These are phyloP conservation scores for Annulohypoxylon maeteangense DNA, from an alignment of 495 filamentous ascomycete species.

Conservation along the genomic window DNA sequence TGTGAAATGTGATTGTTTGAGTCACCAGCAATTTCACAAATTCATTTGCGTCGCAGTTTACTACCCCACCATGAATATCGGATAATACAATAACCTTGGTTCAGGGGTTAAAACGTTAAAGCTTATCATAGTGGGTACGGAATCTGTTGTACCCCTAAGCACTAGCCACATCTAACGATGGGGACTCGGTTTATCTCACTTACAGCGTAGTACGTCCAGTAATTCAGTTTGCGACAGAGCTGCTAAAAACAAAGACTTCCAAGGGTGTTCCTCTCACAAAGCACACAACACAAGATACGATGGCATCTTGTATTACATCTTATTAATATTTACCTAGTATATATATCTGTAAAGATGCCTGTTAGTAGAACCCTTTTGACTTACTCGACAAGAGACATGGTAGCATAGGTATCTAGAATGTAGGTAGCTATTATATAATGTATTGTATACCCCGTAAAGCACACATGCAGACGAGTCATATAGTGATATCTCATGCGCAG, in stretches of 20 bases:
- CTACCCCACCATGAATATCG: constrained; percentile 31
- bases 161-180: not conserved
- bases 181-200: not conserved
- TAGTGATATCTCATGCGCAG: constrained; percentile 2
- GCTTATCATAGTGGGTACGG: not conserved
- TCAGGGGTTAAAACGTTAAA: not conserved
- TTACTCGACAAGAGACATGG: not conserved
- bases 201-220: too few relatives aligned
- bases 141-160: not conserved
- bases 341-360: not conserved
- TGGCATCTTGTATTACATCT: not conserved
- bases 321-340: not conserved
- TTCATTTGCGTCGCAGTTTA: constrained; percentile 30
- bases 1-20: constrained; percentile 21
- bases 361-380: not conserved
- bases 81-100: constrained; percentile 17
- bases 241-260: not conserved
- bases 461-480: not conserved
- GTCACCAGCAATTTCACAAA: constrained; percentile 36
- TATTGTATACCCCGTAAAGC: not conserved
- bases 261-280: not conserved
- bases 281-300: not conserved
- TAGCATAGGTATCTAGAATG: not conserved
- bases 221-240: too few relatives aligned
- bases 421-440: not conserved